Evolutionary conservation across 148 eudicot genomes (phyloP), one percentile per base, ranked within the genome.

Genomic region (Amaranthus palmeri): DNA sequence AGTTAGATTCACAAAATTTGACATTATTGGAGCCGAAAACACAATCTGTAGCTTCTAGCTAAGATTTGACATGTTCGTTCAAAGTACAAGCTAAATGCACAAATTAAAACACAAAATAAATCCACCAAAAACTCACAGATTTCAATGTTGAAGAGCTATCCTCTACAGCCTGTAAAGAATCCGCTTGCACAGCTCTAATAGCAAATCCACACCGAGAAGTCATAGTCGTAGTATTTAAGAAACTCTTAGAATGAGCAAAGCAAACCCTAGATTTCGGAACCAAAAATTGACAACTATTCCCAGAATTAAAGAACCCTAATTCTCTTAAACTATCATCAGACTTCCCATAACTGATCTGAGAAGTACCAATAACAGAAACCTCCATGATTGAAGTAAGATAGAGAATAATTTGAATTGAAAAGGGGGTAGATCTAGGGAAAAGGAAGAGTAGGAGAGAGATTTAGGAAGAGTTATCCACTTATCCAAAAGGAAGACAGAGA

Each of bases 121-220:
- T 36, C 15, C 65, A 6, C 8, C 14, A 8, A 36, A 11, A 42
- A 61, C 92, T 83, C 57, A 90, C 91, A 52, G 84, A 68, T 40
- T 81, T 79, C 4, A 68, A 73, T 51, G 70, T 51, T 4, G 68
- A 69, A 42, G 62, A 18, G 46, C 79, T 61, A 40, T 81, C 66
- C 41, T 78, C 74, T 15, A 14, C 36, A 48, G 42, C 65, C 9
- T 25, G 25, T 6, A 46, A 7, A 42, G 57, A 10, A n/a, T 48
- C n/a, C 48, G 66, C 52, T 10, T 70, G 71, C 6, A 80, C 66
- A 61, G 87, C 85, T 68, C 65, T 81, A 12, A 84, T 25, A 13
- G 49, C 8, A 40, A 85, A 82, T 49, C 77, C 74, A 66, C 52
- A 2, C 47, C 74, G 36, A 25, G 36, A 25, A 25, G 36, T n/a